phyloP scores from a whole-genome alignment of 106 monocot genomes.

The Dendrobium catenatum region DNA sequence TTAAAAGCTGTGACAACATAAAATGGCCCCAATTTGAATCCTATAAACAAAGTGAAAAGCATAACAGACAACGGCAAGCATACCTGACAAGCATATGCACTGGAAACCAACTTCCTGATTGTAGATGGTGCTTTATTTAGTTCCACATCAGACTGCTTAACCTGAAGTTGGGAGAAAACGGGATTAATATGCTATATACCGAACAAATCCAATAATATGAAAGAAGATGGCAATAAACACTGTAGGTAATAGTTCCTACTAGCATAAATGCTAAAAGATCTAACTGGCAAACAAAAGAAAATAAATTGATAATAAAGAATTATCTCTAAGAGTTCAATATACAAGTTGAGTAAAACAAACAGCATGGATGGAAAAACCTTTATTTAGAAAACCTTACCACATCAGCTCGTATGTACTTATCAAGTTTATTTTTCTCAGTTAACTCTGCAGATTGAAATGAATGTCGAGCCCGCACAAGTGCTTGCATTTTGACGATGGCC shows the following conservation, averaged over 20 bases:
- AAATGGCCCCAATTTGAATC: background rate
- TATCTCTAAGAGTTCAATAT: background rate
- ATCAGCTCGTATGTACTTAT: background rate
- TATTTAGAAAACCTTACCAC: slow-evolving; percentile 3
- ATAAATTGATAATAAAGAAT: background rate
- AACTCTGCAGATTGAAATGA: slow-evolving; percentile 9
- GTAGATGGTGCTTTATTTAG: slow-evolving; percentile 28
- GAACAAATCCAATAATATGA: too few relatives aligned
- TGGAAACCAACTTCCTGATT: slow-evolving; percentile 33
- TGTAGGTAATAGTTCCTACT: background rate
- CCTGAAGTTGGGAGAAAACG: background rate
- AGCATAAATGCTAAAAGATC: too few relatives aligned
- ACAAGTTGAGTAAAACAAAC: background rate
- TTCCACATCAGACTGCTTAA: slow-evolving; percentile 16
- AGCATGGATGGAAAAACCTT: background rate
- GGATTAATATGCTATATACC: background rate
- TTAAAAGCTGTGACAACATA: slow-evolving; percentile 39
- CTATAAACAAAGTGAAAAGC: background rate
- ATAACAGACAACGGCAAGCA: background rate
- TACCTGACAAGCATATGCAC: slow-evolving; percentile 59
- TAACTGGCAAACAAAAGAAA: too few relatives aligned
- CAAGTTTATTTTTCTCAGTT: background rate
- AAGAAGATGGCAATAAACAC: background rate
- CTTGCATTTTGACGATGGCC: slow-evolving; percentile 85
- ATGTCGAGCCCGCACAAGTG: slow-evolving; percentile 56